Evolutionary conservation across 1,284 basidiomycete species (phyloP), one percentile per base, ranked within the genome.

Genomic region (Fomitopsis palustris): DNA sequence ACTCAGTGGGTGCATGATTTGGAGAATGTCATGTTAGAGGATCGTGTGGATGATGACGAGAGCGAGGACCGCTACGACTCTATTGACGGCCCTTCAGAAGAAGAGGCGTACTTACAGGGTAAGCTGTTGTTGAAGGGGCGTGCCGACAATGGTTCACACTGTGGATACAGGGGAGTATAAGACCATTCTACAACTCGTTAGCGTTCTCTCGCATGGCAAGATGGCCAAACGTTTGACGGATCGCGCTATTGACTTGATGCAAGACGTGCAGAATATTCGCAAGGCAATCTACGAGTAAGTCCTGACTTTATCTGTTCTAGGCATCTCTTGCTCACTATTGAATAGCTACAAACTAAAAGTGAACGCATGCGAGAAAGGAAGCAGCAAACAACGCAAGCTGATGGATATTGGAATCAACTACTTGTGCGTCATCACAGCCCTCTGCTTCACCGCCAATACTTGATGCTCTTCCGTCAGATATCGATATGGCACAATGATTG

Each of bases 211-310:
- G 14, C 84, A 92, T 65, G 93, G 93, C 23, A 95, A 95, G 76
- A 78, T 91, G 19, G 97, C 97, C n/a, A 99, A 99, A 75, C 85
- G 87, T 52, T 72, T 99, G 60, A 90, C 95, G 0, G 97, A 99
- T 72, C 79, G 84, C 41, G 92, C 92, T 0, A 87, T 97, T 68
- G 94, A 98, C 74, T 75, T 88, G 63, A 94, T 95, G 92, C 89
- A 92, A 74, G 94, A 95, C 63, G 95, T 98, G 0, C 95, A 98
- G 73, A 98, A 98, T 70, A 77, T 98, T 45, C 85, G 95, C 47
- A 93, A 92, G 71, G 92, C 95, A 0, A 90, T 97, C 49, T 96
- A 95, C 69, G 92, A 95, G 93, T 95, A 64, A 72, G 82, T 70
- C 10, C 19, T 19, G 41, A 29, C 16, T 37, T n/a, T 51, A 42